A percentile compares a stretch with the other conserved stretches of the same genome.
phyloP scores from a whole-genome alignment of 805 yeast genomes.

The Starmerella tilneyi region DNA sequence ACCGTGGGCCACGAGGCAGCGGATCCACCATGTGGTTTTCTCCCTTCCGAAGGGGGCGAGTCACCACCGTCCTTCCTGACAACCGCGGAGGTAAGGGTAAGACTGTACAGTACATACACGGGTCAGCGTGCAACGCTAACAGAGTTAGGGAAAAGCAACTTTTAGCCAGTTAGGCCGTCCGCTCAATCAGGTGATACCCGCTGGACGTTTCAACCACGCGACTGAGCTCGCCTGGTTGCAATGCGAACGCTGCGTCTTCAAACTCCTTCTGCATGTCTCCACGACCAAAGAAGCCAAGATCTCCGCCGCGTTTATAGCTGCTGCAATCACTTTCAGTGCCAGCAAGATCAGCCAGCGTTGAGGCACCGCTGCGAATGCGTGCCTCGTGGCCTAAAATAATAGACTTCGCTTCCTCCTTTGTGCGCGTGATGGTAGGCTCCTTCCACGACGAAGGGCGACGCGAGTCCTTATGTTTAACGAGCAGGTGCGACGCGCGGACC shows the following conservation, averaged over 20 bases:
- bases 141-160: neutral
- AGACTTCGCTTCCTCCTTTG: slow-evolving; percentile 70
- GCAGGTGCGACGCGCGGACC: slow-evolving; percentile 69
- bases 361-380: slow-evolving; percentile 52
- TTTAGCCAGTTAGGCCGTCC: no score
- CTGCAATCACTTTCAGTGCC: slow-evolving; percentile 78
- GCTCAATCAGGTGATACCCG: slow-evolving; percentile 79
- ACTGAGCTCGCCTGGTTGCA: slow-evolving; percentile 75
- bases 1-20: neutral
- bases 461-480: slow-evolving; percentile 72
- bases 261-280: slow-evolving; percentile 95
- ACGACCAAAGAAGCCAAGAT: slow-evolving; percentile 74
- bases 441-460: slow-evolving; percentile 93
- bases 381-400: slow-evolving; percentile 49
- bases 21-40: slow-evolving; percentile 5
- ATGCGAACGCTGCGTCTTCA: slow-evolving; percentile 73
- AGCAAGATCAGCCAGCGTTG: slow-evolving; percentile 62
- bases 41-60: neutral
- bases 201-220: slow-evolving; percentile 79
- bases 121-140: neutral
- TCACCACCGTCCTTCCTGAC: neutral
- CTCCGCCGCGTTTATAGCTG: slow-evolving; percentile 80
- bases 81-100: neutral
- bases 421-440: slow-evolving; percentile 57
- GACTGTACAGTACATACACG: neutral